Conservation (phyloP, 2,329 filamentous ascomycete genomes). For the Orbilia oligospora region DNA sequence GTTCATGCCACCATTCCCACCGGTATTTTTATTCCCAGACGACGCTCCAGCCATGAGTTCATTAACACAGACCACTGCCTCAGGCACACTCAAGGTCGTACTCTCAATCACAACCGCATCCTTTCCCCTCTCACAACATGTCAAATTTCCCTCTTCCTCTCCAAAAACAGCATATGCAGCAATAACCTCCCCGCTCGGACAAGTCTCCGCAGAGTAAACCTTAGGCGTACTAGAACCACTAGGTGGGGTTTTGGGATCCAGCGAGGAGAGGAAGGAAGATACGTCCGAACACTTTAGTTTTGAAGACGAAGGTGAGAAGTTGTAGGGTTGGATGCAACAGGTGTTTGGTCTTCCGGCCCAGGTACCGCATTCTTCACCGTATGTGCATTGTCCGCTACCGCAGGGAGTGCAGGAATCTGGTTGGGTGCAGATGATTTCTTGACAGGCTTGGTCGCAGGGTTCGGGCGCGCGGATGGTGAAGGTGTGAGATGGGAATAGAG, state of each 20-base stretch:
- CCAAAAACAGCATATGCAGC: conserved; percentile 27
- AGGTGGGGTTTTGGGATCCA: conserved; percentile 10
- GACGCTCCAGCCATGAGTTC: conserved; percentile 33
- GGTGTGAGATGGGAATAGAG: conserved; percentile 38
- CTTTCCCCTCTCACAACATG: conserved; percentile 30
- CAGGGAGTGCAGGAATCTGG: conserved; percentile 32
- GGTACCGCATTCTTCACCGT: conserved; percentile 48
- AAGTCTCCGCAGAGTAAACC: conserved; percentile 23
- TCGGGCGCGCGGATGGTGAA: conserved; percentile 52
- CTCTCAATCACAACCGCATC: conserved; percentile 44
- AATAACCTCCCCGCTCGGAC: conserved; percentile 37
- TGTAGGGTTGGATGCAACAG: conserved; percentile 50
- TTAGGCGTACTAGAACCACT: conserved; percentile 1
- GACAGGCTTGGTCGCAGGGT: conserved; percentile 31
- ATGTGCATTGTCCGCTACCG: conserved; percentile 28
- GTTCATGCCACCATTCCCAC: neutral
- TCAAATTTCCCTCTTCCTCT: conserved; percentile 29
- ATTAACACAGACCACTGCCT: conserved; percentile 25
- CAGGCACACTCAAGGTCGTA: conserved; percentile 26
- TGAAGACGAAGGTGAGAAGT: neutral
- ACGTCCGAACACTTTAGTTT: conserved; percentile 38
- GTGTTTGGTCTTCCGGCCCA: conserved; percentile 30
- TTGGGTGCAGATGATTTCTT: conserved; percentile 18
- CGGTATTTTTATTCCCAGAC: neutral
- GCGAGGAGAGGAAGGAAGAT: conserved; percentile 1